These are phyloP conservation scores for Dactylonectria estremocensis DNA, from an alignment of 2,329 filamentous ascomycete genomes.

Conservation along the genomic window DNA sequence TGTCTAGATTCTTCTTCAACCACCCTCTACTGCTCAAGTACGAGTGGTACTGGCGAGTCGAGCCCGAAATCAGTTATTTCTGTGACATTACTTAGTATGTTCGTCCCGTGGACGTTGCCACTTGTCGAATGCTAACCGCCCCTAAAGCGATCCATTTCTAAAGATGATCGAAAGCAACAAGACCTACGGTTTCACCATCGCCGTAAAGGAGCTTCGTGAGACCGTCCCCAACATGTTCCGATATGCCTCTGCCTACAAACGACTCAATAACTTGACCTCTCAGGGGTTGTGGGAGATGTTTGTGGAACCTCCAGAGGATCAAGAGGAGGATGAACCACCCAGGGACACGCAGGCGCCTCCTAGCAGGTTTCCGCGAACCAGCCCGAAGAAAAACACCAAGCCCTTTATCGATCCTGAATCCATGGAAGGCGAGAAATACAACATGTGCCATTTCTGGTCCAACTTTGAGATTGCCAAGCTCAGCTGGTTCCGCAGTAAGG, in stretches of 20 bases:
- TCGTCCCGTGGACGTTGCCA: neutral
- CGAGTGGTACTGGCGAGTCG: slow-evolving; percentile 99
- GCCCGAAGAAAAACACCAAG: slow-evolving; percentile 79
- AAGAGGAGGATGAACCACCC: slow-evolving; percentile 72
- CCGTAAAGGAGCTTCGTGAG: slow-evolving; percentile 97
- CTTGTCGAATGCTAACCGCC: slow-evolving; percentile 29
- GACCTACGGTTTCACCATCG: slow-evolving; percentile 98
- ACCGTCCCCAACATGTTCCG: slow-evolving; percentile 99
- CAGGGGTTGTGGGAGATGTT: slow-evolving; percentile 99
- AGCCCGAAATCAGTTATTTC: slow-evolving; percentile 99
- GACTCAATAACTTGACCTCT: slow-evolving; percentile 89
- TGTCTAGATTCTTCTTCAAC: slow-evolving; percentile 89
- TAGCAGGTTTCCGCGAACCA: slow-evolving; percentile 84
- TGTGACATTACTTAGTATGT: slow-evolving; percentile 97
- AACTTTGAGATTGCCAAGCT: slow-evolving; percentile 98
- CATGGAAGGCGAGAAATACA: slow-evolving; percentile 98
- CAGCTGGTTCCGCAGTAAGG: slow-evolving; percentile 96
- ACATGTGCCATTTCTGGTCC: slow-evolving; percentile 99
- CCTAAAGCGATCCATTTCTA: slow-evolving; percentile 87
- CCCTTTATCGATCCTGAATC: slow-evolving; percentile 89
- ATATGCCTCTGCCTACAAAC: slow-evolving; percentile 98
- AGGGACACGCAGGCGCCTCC: slow-evolving; percentile 77
- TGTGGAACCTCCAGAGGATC: slow-evolving; percentile 79
- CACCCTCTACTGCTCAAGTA: slow-evolving; percentile 96
- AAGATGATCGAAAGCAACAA: slow-evolving; percentile 96